Evolutionary conservation across 78 protist species (phyloP).

Genomic region (slime mould (Dictyostelium discoideum)): DNA sequence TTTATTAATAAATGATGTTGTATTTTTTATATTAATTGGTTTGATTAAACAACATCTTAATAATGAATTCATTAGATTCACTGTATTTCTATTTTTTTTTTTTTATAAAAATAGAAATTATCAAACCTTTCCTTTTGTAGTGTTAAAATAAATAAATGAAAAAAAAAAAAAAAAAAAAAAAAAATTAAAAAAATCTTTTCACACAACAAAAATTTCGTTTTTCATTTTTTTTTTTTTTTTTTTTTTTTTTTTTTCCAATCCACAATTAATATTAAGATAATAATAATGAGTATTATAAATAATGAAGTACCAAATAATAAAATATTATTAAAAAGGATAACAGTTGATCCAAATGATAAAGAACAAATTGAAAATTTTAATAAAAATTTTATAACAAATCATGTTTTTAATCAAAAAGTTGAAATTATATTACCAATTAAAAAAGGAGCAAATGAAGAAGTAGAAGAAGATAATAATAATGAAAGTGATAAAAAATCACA

Average conservation of each 20-base stretch:
- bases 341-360: slow-evolving; percentile 9
- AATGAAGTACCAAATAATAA: slow-evolving; percentile 25
- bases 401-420: slow-evolving; percentile 57
- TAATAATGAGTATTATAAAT: not conserved
- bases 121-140: not conserved
- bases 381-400: slow-evolving; percentile 10
- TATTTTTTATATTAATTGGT: not conserved
- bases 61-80: not conserved
- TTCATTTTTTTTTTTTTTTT: too few relatives aligned
- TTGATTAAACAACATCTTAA: not conserved
- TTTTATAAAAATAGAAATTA: not conserved
- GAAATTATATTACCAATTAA: slow-evolving; percentile 39
- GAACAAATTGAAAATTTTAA: not conserved
- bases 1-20: not conserved
- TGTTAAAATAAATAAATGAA: not conserved
- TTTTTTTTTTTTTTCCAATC: too few relatives aligned
- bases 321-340: slow-evolving; percentile 1
- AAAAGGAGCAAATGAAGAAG: not conserved
- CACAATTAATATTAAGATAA: not conserved
- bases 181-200: not conserved
- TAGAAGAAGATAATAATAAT: not conserved
- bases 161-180: not conserved
- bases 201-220: too few relatives aligned
- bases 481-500: not conserved
- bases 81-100: not conserved